A percentile compares a stretch with the other conserved stretches of the same genome.
Evolutionary conservation across 1,284 basidiomycete genomes (phyloP).

Genomic region (Ustilago shanxiensis): DNA sequence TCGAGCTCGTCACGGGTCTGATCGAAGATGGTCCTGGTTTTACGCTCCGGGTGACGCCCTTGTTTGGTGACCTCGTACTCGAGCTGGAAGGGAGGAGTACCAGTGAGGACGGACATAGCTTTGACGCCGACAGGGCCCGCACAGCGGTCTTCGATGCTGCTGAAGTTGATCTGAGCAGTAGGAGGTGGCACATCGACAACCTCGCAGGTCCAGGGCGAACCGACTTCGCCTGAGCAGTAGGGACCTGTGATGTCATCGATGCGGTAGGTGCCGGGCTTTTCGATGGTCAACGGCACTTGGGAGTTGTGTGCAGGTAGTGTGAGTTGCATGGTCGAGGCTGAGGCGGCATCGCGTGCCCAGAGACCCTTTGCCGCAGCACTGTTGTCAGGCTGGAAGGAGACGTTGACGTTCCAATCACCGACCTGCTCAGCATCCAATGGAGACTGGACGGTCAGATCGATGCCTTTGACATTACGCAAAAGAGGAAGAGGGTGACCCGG

Average conservation of each 20-base stretch:
- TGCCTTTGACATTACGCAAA: constrained; percentile 72
- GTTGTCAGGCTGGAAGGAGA: constrained; percentile 53
- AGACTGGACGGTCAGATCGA: constrained; percentile 40
- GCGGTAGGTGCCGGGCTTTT: constrained; percentile 83
- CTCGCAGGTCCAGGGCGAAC: constrained; percentile 63
- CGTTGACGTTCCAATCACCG: constrained; percentile 41
- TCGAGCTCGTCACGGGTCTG: constrained; percentile 85
- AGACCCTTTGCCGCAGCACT: constrained; percentile 43
- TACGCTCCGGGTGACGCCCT: constrained; percentile 67
- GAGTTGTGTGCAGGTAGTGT: constrained; percentile 28
- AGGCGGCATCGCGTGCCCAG: constrained; percentile 33
- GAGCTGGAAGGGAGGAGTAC: constrained; percentile 91
- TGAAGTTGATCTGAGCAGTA: constrained; percentile 86
- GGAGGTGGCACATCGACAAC: constrained; percentile 76
- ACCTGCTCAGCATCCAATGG: constrained; percentile 24
- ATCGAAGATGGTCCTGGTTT: constrained; percentile 75
- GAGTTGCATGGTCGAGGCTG: constrained; percentile 40
- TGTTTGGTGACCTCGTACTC: constrained; percentile 79
- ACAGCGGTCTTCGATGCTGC: constrained; percentile 84
- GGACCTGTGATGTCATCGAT: constrained; percentile 81
- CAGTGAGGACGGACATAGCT: constrained; percentile 86
- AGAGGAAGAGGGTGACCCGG: constrained; percentile 81
- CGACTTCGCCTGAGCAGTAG: constrained; percentile 73
- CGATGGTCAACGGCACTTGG: constrained; percentile 27
- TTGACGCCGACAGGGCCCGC: constrained; percentile 93